These are phyloP conservation scores for Termitomyces sp. DNA, from an alignment of 768 basidiomycete species.

Conservation along the genomic window DNA sequence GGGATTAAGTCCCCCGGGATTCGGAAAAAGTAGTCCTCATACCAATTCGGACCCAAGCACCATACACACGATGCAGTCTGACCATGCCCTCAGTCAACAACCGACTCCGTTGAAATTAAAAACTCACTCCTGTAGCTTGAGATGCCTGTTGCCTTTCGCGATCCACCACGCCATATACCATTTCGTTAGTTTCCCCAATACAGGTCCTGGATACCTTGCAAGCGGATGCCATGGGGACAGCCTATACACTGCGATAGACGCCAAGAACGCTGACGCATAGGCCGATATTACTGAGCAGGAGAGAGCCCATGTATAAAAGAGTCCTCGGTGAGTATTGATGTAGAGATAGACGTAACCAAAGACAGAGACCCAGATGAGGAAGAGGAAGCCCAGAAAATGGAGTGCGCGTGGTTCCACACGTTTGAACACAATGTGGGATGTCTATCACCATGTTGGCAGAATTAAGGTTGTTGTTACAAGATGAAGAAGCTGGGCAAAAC, in stretches of 20 bases:
- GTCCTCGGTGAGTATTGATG: background rate
- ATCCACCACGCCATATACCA: slow-evolving; percentile 3
- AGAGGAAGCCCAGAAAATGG: background rate
- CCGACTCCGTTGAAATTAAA: background rate
- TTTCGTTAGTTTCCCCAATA: slow-evolving; percentile 1
- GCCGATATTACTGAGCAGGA: background rate
- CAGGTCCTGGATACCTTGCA: slow-evolving; percentile 5
- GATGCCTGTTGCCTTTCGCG: background rate
- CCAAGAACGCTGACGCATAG: background rate
- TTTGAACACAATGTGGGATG: background rate
- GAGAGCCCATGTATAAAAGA: background rate
- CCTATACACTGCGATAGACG: slow-evolving; percentile 5
- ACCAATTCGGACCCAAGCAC: slow-evolving; percentile 28
- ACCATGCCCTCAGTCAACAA: background rate
- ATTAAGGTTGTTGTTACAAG: background rate
- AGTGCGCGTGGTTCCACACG: background rate
- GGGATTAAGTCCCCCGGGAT: background rate
- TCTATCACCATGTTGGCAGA: background rate
- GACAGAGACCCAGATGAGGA: background rate
- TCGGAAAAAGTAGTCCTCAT: background rate
- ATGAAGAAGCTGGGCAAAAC: background rate
- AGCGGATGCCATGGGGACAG: slow-evolving; percentile 10
- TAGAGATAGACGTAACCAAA: slow-evolving; percentile 2
- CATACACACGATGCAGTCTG: slow-evolving; percentile 23
- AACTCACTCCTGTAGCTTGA: background rate